phyloP scores from a whole-genome alignment of 495 filamentous ascomycete genomes.

The Thermothielavioides terrestris region DNA sequence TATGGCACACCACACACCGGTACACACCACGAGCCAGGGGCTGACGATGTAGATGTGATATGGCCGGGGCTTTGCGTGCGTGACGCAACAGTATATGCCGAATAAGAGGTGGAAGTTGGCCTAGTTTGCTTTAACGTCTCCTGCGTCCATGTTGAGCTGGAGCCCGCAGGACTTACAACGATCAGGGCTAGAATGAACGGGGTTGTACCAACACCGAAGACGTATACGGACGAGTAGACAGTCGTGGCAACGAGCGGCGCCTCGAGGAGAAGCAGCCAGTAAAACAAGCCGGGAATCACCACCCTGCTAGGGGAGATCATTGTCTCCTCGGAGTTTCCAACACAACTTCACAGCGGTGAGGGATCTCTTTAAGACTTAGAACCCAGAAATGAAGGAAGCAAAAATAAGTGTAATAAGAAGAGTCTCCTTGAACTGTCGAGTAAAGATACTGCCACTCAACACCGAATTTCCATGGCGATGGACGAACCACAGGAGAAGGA shows the following conservation, averaged over 20 bases:
- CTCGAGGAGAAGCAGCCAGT: conserved; percentile 19
- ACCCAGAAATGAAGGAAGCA: no score
- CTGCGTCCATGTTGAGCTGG: neutral
- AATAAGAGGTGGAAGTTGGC: conserved; percentile 17
- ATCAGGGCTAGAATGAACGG: conserved; percentile 18
- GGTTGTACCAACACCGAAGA: conserved; percentile 10
- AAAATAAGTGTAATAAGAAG: no score
- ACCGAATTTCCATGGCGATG: no score
- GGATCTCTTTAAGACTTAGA: no score
- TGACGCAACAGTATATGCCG: conserved; percentile 13
- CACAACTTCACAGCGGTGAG: neutral
- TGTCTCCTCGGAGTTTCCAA: neutral
- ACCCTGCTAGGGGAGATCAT: neutral
- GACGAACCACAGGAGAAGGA: no score
- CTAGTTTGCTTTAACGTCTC: neutral
- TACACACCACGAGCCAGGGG: conserved; percentile 4
- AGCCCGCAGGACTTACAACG: conserved; percentile 10
- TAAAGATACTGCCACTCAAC: no score
- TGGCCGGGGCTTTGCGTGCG: conserved; percentile 1
- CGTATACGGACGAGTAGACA: conserved; percentile 20
- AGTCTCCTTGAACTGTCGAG: no score
- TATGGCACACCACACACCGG: conserved; percentile 14
- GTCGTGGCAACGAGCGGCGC: conserved; percentile 13
- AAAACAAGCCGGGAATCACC: conserved; percentile 9
- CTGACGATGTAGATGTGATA: conserved; percentile 8